A percentile compares a stretch with the other conserved stretches of the same genome.
These are phyloP conservation scores for Ogataea nakhonphanomensis DNA, from an alignment of 805 yeast genomes.

Conservation along the genomic window DNA sequence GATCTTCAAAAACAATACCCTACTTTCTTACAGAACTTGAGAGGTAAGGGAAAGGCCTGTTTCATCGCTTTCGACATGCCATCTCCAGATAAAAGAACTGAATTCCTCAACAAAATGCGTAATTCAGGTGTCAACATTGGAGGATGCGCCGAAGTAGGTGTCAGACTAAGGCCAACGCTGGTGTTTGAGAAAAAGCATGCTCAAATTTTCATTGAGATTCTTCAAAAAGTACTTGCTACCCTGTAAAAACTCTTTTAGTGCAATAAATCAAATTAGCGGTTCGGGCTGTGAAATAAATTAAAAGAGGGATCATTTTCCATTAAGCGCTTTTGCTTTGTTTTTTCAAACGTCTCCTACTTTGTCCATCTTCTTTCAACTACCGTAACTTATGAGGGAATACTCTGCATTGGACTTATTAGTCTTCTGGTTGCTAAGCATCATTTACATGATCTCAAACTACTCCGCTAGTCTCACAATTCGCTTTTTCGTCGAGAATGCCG, in stretches of 20 bases:
- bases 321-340: no score
- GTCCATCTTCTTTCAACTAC: no score
- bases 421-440: slow-evolving; percentile 21
- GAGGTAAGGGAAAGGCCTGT: slow-evolving; percentile 75
- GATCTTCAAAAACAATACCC: slow-evolving; percentile 55
- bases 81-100: slow-evolving; percentile 52
- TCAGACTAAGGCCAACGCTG: slow-evolving; percentile 78
- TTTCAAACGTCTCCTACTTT: slow-evolving; percentile 2
- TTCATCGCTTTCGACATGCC: slow-evolving; percentile 79
- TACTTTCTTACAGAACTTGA: slow-evolving; percentile 46
- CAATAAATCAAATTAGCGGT: neutral
- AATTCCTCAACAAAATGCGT: slow-evolving; percentile 58
- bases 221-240: slow-evolving; percentile 35
- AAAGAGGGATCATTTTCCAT: neutral
- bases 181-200: slow-evolving; percentile 80
- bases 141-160: slow-evolving; percentile 77
- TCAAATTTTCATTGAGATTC: slow-evolving; percentile 52
- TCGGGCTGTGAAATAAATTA: slow-evolving; percentile 1
- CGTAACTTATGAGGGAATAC: slow-evolving; percentile 28
- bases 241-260: slow-evolving; percentile 18
- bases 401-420: slow-evolving; percentile 28
- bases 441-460: slow-evolving; percentile 27
- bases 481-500: slow-evolving; percentile 18
- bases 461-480: slow-evolving; percentile 17
- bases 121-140: slow-evolving; percentile 73